Conservation (phyloP, 495 filamentous ascomycete species). For the Aspergillus funiculosus region DNA sequence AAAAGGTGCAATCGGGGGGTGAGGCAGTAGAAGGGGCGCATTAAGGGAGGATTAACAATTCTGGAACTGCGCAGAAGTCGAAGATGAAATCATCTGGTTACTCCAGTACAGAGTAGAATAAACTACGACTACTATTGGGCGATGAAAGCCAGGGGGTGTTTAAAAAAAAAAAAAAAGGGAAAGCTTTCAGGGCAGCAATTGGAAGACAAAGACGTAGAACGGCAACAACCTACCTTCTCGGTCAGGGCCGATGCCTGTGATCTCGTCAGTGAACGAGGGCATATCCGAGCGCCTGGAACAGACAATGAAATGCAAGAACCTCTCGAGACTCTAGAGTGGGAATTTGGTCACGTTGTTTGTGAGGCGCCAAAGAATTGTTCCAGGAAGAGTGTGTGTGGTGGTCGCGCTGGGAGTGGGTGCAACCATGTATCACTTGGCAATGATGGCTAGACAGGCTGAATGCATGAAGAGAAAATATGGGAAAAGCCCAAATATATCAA, state of each 20-base stretch:
- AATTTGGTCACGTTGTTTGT: conserved; percentile 4
- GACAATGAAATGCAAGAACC: too few species aligned
- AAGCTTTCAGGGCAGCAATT: conserved; percentile 1
- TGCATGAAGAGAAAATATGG: not conserved
- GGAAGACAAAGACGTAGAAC: conserved; percentile 1
- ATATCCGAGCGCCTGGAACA: conserved; percentile 16
- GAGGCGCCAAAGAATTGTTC: not conserved
- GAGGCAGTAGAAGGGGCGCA: not conserved
- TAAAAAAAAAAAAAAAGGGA: conserved; percentile 8
- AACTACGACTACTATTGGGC: conserved; percentile 21
- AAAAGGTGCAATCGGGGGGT: conserved; percentile 4
- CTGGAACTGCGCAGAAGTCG: conserved; percentile 6
- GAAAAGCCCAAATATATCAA: not conserved
- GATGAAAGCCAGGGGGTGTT: conserved; percentile 13
- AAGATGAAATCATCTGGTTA: conserved; percentile 23
- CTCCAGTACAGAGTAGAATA: conserved; percentile 11
- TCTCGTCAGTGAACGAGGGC: conserved; percentile 34
- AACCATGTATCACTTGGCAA: not conserved
- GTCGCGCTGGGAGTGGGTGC: not conserved
- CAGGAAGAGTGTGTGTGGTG: not conserved
- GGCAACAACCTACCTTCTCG: conserved; percentile 32
- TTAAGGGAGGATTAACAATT: not conserved
- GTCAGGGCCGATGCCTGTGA: conserved; percentile 24
- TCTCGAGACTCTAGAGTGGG: not conserved
- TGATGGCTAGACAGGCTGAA: too few species aligned